Base-by-base conservation (phyloP, 108 stramenopile genomes). In the Poteriospumella lacustris region DNA sequence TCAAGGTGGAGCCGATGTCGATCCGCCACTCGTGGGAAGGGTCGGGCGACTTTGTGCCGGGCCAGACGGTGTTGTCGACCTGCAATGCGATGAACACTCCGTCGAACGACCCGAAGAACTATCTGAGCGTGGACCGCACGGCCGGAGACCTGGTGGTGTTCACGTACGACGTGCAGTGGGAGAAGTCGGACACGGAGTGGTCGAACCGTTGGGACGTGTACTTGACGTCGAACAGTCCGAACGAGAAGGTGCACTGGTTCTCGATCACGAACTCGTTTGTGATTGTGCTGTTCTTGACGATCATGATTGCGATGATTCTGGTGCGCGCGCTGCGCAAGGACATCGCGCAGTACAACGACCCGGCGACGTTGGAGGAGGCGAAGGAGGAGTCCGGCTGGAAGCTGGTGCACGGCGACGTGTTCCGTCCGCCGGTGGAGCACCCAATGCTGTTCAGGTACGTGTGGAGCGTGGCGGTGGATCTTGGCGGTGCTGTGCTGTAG, bases 351-450 rank as follows among this genome's bases (percentile, higher is more conserved):
- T 98, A 97, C 91, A 99, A 98, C 79, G 98, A 94, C 78, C 92
- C 91, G 1, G 94, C 93, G 72, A 92, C 76, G 43, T 47, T 80
- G 42, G 88, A 88, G 76, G 88, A 88, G 59, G 84, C 86, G 0
- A 78, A 93, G 85, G 98, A 98, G 81, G 98, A 97, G 86, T 90
- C 89, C 67, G 99, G 99, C 56, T 99, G 99, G 99, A 95, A 95
- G 79, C 76, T 95, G 59, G 92, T 95, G n/a, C 95, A 95, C 80
- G 95, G 92, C 26, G 96, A 97, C 85, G 93, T 97, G 43, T 97
- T 97, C 78, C 91, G 96, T 42, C 92, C 95, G 12, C 96, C 96
- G 26, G 52, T 33, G 28, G 1, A 43, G 3, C 31, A 52, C 5
- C 70, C 70, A 3, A 73, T 73, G 70, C 70, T 31, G 43, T 76